Conservation (phyloP, 2,329 filamentous ascomycete species). For the Claviceps capensis region DNA sequence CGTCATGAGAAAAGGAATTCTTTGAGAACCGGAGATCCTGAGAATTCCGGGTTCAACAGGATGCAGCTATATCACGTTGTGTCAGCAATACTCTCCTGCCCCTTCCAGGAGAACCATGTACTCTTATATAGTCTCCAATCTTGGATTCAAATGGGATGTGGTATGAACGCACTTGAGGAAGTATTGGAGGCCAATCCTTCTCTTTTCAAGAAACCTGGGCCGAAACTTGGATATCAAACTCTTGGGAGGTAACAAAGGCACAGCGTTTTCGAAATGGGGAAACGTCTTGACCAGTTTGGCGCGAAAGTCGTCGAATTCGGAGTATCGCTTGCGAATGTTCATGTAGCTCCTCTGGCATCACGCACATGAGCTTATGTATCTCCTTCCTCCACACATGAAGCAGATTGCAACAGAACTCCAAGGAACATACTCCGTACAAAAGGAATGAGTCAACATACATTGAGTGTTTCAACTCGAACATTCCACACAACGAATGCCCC, state of each 20-base stretch:
- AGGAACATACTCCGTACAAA: neutral
- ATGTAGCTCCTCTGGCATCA: conserved; percentile 40
- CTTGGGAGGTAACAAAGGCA: conserved; percentile 85
- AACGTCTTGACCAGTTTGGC: conserved; percentile 64
- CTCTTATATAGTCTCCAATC: neutral
- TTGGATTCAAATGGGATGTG: neutral
- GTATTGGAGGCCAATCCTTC: conserved; percentile 72
- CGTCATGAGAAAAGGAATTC: conserved; percentile 11
- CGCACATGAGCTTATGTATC: neutral
- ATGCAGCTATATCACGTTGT: conserved; percentile 7
- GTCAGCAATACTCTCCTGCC: conserved; percentile 7
- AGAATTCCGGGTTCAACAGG: conserved; percentile 12
- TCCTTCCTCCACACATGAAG: neutral
- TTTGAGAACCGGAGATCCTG: conserved; percentile 12
- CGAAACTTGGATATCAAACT: conserved; percentile 79
- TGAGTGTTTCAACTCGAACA: conserved; percentile 73
- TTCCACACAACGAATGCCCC: conserved; percentile 97
- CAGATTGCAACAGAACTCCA: no score
- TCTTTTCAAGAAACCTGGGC: conserved; percentile 71
- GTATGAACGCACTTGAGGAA: conserved; percentile 69
- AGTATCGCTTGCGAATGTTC: conserved; percentile 63
- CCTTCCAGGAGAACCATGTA: no score
- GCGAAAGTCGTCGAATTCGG: conserved; percentile 80
- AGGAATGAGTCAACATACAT: conserved; percentile 36
- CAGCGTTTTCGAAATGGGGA: conserved; percentile 68